These are phyloP conservation scores for Boletus mariae DNA, from an alignment of 1,284 basidiomycete genomes.

Conservation along the genomic window DNA sequence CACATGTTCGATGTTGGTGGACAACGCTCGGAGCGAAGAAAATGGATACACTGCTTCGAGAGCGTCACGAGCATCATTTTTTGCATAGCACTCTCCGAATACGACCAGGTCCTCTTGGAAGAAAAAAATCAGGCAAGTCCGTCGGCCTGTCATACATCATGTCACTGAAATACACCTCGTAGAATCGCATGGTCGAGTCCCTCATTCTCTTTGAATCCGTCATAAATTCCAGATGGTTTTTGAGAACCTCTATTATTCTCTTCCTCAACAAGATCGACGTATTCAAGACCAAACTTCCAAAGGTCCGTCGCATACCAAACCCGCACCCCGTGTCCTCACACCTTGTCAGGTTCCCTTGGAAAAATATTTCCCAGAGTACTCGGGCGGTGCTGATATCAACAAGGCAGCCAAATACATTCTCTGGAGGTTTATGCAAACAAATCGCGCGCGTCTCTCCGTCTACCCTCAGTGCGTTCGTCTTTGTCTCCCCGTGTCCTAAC, in stretches of 20 bases:
- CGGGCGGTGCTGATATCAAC: conserved; percentile 90
- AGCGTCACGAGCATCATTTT: conserved; percentile 95
- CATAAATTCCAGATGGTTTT: conserved; percentile 98
- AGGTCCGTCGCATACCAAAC: conserved; percentile 39
- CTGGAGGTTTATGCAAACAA: conserved; percentile 96
- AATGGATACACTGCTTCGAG: conserved; percentile 95
- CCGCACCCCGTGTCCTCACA: background rate
- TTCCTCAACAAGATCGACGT: conserved; percentile 97
- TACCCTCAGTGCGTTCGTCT: conserved; percentile 80
- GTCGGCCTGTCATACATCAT: conserved; percentile 25
- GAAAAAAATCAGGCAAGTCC: conserved; percentile 69
- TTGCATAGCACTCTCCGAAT: conserved; percentile 91
- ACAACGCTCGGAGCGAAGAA: conserved; percentile 90
- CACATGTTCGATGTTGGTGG: conserved; percentile 95
- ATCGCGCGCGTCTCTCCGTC: conserved; percentile 82
- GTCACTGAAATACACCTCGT: conserved; percentile 1
- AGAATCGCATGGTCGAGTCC: conserved; percentile 96
- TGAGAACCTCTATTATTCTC: conserved; percentile 87
- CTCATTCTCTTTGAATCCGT: conserved; percentile 92
- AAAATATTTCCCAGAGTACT: conserved; percentile 92
- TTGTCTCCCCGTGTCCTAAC: background rate
- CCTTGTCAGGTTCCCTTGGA: conserved; percentile 68
- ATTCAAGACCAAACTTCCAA: conserved; percentile 90
- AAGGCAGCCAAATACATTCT: conserved; percentile 98
- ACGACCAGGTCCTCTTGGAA: conserved; percentile 86